Conservation (phyloP, 768 basidiomycete species). For the Amanita jacksonii region DNA sequence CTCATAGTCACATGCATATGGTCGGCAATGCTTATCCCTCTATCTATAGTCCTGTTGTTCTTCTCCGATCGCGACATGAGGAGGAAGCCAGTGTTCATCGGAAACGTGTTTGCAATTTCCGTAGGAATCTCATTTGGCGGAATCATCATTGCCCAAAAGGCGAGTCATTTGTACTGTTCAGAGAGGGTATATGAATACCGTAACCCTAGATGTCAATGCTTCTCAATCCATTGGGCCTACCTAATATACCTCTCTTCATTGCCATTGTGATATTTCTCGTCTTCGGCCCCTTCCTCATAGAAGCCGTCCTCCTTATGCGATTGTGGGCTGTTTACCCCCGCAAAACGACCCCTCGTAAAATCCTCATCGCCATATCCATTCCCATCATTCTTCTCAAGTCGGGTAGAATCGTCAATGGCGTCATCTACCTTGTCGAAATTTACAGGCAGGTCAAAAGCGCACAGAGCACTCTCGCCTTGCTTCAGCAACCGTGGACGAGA, state of each 20-base stretch:
- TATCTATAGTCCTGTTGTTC: constrained; percentile 15
- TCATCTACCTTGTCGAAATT: constrained; percentile 10
- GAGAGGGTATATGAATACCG: background rate
- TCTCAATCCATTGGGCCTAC: constrained; percentile 1
- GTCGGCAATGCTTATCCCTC: constrained; percentile 9
- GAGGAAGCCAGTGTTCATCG: constrained; percentile 14
- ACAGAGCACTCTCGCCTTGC: background rate
- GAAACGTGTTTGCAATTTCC: constrained; percentile 14
- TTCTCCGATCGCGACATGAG: constrained; percentile 14
- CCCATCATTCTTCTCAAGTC: constrained; percentile 12
- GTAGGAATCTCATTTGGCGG: constrained; percentile 11
- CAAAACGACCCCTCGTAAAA: constrained; percentile 6
- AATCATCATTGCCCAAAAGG: background rate
- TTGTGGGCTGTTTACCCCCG: constrained; percentile 15
- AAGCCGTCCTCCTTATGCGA: constrained; percentile 17
- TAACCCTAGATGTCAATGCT: background rate
- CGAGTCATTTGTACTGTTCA: constrained; percentile 9
- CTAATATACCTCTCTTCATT: constrained; percentile 2
- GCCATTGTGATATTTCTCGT: constrained; percentile 6
- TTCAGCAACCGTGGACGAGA: background rate
- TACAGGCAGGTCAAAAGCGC: background rate
- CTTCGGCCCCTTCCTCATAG: constrained; percentile 14
- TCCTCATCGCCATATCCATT: constrained; percentile 11
- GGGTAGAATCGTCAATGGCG: constrained; percentile 12
- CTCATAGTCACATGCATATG: constrained; percentile 6